phyloP scores from a whole-genome alignment of 345 rosid genomes.

The Streptanthus diversifolius region DNA sequence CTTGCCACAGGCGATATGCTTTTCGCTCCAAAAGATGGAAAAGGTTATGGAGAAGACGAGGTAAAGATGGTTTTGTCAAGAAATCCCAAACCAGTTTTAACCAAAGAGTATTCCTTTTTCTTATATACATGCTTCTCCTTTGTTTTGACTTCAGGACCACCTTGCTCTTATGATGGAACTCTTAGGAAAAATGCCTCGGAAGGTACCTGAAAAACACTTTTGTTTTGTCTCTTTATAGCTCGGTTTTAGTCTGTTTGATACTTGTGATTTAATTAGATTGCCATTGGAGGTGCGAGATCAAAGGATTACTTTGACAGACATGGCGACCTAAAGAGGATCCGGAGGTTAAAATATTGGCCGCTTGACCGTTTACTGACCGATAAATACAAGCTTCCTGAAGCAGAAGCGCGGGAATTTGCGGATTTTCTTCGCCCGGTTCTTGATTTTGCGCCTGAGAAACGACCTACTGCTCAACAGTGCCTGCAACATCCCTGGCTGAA shows the following conservation, averaged over 20 bases:
- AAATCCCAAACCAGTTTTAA: not conserved
- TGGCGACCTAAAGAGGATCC: conserved; percentile 74
- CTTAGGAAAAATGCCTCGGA: conserved; percentile 84
- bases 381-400: conserved; percentile 54
- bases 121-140: not conserved
- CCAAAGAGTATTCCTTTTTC: not conserved
- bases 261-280: conserved; percentile 42
- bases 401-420: conserved; percentile 58
- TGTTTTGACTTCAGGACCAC: conserved; percentile 33
- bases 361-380: conserved; percentile 62
- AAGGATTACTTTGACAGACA: conserved; percentile 77
- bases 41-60: conserved; percentile 76
- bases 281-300: conserved; percentile 66
- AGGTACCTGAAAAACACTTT: conserved; percentile 47
- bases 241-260: not conserved
- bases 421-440: conserved; percentile 65
- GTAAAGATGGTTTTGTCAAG: conserved; percentile 34
- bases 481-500: conserved; percentile 84
- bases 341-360: conserved; percentile 72
- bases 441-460: conserved; percentile 75
- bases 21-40: conserved; percentile 72
- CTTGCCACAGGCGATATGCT: conserved; percentile 88
- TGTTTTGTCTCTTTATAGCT: not conserved
- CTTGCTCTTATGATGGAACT: conserved; percentile 92
- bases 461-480: conserved; percentile 74